These are phyloP conservation scores for Paralagenidium karlingii DNA, from an alignment of 352 stramenopile genomes.

Conservation along the genomic window DNA sequence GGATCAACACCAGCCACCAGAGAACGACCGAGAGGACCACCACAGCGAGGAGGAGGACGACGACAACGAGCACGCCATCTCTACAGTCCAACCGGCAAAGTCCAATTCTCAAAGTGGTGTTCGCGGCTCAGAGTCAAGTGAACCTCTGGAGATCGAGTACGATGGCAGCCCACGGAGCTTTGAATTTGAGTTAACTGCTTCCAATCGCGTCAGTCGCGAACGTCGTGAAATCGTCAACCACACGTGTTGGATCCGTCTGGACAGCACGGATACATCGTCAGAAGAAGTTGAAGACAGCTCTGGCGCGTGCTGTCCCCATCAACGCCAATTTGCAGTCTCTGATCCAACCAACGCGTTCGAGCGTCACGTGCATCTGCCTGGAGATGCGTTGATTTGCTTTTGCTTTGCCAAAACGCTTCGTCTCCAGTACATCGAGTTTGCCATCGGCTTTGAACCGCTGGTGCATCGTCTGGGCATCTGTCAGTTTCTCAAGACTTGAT, in stretches of 20 bases:
- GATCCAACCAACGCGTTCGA: conserved; percentile 12
- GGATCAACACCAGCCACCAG: neutral
- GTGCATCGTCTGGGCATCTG: conserved; percentile 56
- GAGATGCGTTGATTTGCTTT: conserved; percentile 78
- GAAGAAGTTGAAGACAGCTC: neutral
- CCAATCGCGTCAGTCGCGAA: conserved; percentile 59
- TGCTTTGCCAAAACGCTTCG: conserved; percentile 27
- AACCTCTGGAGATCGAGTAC: conserved; percentile 50
- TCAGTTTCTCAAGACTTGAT: conserved; percentile 39
- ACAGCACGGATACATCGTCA: conserved; percentile 1
- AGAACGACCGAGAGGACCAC: conserved; percentile 1
- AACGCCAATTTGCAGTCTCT: neutral
- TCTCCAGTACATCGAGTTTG: conserved; percentile 79
- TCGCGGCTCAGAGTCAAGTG: conserved; percentile 34
- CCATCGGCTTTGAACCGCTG: conserved; percentile 76
- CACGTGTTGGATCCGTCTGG: conserved; percentile 31
- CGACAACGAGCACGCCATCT: conserved; percentile 5
- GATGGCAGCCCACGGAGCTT: conserved; percentile 37
- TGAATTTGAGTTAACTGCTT: conserved; percentile 52
- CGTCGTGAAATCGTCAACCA: conserved; percentile 42
- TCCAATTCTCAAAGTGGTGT: conserved; percentile 6
- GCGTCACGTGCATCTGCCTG: conserved; percentile 58
- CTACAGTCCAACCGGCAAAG: neutral
- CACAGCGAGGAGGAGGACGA: conserved; percentile 8
- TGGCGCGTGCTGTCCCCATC: neutral